These are phyloP conservation scores for Saturnispora kantuleensis DNA, from an alignment of 805 yeast genomes.

Conservation along the genomic window DNA sequence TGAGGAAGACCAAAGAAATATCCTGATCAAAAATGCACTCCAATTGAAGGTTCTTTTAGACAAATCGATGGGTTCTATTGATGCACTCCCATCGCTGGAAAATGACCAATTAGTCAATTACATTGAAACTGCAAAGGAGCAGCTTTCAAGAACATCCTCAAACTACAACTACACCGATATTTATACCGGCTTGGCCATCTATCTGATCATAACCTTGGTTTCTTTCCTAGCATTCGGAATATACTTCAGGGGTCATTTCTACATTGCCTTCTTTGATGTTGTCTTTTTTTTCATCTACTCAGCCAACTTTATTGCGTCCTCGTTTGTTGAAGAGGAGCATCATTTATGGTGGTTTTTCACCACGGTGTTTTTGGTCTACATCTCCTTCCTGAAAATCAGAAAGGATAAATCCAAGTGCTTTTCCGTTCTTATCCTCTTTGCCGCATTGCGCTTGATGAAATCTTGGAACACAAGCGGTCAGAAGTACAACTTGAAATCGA, in stretches of 20 bases:
- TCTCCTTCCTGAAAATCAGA: slow-evolving; percentile 13
- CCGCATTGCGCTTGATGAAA: slow-evolving; percentile 48
- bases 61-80: slow-evolving; percentile 26
- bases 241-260: slow-evolving; percentile 10
- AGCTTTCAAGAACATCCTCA: slow-evolving; percentile 53
- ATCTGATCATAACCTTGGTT: slow-evolving; percentile 25
- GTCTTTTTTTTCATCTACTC: slow-evolving; percentile 32
- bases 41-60: slow-evolving; percentile 44
- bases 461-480: slow-evolving; percentile 92
- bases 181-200: slow-evolving; percentile 28
- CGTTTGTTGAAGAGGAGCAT: slow-evolving; percentile 91
- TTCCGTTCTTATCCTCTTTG: slow-evolving; percentile 17
- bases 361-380: slow-evolving; percentile 24
- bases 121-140: slow-evolving; percentile 39
- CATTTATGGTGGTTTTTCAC: slow-evolving; percentile 88
- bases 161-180: slow-evolving; percentile 56
- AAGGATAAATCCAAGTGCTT: slow-evolving; percentile 6
- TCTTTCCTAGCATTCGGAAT: slow-evolving; percentile 19
- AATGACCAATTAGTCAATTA: slow-evolving; percentile 18
- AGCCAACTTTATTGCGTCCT: slow-evolving; percentile 67
- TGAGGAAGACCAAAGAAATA: slow-evolving; percentile 25
- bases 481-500: slow-evolving; percentile 46
- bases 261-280: slow-evolving; percentile 17
- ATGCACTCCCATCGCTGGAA: slow-evolving; percentile 12
- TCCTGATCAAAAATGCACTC: slow-evolving; percentile 44